Conservation (phyloP, 768 basidiomycete genomes). For the Crassisporium funariophilum region DNA sequence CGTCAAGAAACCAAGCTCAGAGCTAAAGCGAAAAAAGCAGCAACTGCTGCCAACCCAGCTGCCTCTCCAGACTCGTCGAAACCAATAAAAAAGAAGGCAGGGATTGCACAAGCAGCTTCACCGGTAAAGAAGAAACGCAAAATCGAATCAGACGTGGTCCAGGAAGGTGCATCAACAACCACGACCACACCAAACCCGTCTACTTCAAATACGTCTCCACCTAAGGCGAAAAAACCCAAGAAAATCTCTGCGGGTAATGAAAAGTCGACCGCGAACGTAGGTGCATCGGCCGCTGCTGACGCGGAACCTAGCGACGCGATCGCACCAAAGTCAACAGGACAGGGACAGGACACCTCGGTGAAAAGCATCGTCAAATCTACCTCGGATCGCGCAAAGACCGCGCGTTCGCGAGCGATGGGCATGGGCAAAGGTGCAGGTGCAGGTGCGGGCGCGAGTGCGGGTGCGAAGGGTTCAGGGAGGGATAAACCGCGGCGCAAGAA, state of each 20-base stretch:
- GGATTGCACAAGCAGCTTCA: too few relatives aligned
- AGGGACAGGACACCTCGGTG: constrained; percentile 20
- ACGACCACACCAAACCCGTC: neutral
- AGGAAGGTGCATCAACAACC: neutral
- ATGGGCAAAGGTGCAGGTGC: constrained; percentile 6
- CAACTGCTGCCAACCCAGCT: neutral
- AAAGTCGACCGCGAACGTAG: neutral
- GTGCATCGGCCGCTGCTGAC: neutral
- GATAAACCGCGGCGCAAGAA: neutral
- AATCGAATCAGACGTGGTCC: constrained; percentile 1
- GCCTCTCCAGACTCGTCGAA: neutral
- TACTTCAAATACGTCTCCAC: neutral
- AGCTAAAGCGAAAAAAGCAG: constrained; percentile 9
- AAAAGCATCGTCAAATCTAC: constrained; percentile 40
- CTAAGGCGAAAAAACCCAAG: constrained; percentile 2
- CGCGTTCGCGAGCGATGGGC: constrained; percentile 31
- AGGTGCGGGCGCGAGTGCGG: too few relatives aligned
- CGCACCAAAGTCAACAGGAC: constrained; percentile 2
- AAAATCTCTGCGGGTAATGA: neutral
- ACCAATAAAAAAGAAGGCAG: too few relatives aligned
- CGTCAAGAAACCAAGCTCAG: constrained; percentile 52
- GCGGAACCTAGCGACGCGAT: neutral
- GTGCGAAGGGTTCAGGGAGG: constrained; percentile 14
- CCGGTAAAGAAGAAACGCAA: constrained; percentile 29
- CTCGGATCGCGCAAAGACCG: constrained; percentile 37